These are phyloP conservation scores for Cladophialophora psammophila DNA, from an alignment of 2,329 filamentous ascomycete species.

Conservation along the genomic window DNA sequence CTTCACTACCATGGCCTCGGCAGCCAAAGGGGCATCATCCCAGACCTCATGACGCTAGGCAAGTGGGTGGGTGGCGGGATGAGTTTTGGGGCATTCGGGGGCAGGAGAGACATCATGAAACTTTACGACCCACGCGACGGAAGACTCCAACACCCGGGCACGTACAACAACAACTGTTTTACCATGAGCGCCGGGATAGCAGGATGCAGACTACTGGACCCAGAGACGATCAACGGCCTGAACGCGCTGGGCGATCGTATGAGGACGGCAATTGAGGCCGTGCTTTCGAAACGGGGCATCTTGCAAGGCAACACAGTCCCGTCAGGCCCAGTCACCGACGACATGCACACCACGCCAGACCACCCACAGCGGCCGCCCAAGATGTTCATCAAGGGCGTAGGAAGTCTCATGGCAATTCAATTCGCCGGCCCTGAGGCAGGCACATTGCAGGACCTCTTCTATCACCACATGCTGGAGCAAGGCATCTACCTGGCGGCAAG, in stretches of 20 bases:
- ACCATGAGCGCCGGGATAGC: slow-evolving; percentile 64
- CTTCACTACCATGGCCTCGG: slow-evolving; percentile 61
- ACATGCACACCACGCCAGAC: slow-evolving; percentile 17
- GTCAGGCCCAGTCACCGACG: slow-evolving; percentile 21
- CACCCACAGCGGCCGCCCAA: slow-evolving; percentile 36
- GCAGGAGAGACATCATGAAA: slow-evolving; percentile 64
- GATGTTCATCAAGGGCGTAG: slow-evolving; percentile 45
- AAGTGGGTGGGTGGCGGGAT: slow-evolving; percentile 73
- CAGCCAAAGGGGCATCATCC: slow-evolving; percentile 49
- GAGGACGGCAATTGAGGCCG: slow-evolving; percentile 33
- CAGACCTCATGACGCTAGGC: slow-evolving; percentile 70
- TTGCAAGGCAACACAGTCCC: slow-evolving; percentile 12
- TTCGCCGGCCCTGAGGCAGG: slow-evolving; percentile 39
- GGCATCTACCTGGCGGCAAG: slow-evolving; percentile 44
- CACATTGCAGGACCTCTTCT: slow-evolving; percentile 42
- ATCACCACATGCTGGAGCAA: slow-evolving; percentile 43
- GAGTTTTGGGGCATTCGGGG: slow-evolving; percentile 72
- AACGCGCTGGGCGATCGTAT: slow-evolving; percentile 44
- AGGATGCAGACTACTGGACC: slow-evolving; percentile 43
- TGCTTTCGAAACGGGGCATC: slow-evolving; percentile 31
- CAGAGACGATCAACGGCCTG: slow-evolving; percentile 37
- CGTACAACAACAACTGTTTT: slow-evolving; percentile 72
- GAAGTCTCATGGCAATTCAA: slow-evolving; percentile 45
- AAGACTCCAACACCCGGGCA: slow-evolving; percentile 64
- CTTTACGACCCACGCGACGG: slow-evolving; percentile 60